Conservation (phyloP, 768 basidiomycete genomes). For the Russula foetens region DNA sequence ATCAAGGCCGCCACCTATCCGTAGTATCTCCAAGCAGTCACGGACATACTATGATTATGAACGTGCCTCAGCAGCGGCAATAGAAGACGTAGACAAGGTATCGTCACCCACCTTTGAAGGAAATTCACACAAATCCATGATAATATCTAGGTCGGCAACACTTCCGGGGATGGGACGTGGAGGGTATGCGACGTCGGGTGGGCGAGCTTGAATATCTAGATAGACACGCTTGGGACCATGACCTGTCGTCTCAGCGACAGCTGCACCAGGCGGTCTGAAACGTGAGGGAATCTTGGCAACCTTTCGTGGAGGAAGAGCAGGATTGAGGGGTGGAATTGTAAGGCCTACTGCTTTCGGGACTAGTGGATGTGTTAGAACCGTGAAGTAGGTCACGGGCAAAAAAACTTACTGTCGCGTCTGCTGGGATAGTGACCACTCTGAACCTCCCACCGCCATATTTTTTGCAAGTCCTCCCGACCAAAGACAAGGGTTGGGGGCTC, state of each 20-base stretch:
- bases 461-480: conserved; percentile 68
- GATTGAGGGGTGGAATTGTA: conserved; percentile 51
- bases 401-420: conserved; percentile 55
- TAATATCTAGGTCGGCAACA: conserved; percentile 80
- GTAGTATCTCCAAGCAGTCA: conserved; percentile 90
- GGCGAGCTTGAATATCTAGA: conserved; percentile 54
- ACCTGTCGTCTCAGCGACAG: conserved; percentile 55
- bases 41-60: conserved; percentile 69
- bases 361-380: conserved; percentile 26
- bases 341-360: conserved; percentile 67
- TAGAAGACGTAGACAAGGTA: background rate
- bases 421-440: conserved; percentile 92
- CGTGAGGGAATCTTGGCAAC: conserved; percentile 40
- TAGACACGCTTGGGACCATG: conserved; percentile 74
- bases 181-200: conserved; percentile 69
- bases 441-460: conserved; percentile 96
- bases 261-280: conserved; percentile 39
- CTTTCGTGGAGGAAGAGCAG: conserved; percentile 57
- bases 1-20: conserved; percentile 86
- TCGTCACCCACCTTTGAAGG: conserved; percentile 51
- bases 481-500: conserved; percentile 70
- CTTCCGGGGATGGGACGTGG: conserved; percentile 81
- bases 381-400: background rate
- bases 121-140: conserved; percentile 94
- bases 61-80: background rate